phyloP scores from a whole-genome alignment of 805 yeast genomes.

The Candida vartiovaarae region DNA sequence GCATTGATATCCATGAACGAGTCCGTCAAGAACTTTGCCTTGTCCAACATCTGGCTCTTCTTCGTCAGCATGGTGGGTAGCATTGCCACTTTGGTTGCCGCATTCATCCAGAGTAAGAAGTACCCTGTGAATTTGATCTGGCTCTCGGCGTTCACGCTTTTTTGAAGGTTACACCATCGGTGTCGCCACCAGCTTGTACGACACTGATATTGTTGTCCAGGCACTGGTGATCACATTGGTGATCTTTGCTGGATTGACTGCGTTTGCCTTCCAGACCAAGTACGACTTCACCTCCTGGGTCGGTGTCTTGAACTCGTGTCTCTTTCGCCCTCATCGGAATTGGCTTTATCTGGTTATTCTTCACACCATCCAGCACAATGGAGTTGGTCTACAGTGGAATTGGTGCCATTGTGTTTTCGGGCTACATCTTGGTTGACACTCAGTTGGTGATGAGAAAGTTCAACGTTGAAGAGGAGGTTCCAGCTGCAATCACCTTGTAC shows the following conservation, averaged over 20 bases:
- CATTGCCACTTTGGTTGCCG: constrained; percentile 56
- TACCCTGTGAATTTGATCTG: constrained; percentile 63
- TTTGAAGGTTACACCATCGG: constrained; percentile 73
- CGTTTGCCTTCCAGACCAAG: constrained; percentile 70
- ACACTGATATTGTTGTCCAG: constrained; percentile 56
- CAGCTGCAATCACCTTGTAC: constrained; percentile 71
- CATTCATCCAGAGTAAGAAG: constrained; percentile 53
- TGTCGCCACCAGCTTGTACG: constrained; percentile 53
- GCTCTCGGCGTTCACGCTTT: constrained; percentile 59
- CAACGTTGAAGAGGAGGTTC: constrained; percentile 80
- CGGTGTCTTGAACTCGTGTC: constrained; percentile 46
- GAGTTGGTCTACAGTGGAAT: constrained; percentile 63
- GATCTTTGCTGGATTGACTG: constrained; percentile 68
- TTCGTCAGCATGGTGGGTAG: constrained; percentile 51
- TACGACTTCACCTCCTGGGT: constrained; percentile 70
- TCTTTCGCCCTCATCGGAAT: constrained; percentile 68
- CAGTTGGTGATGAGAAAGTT: constrained; percentile 68
- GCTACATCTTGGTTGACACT: constrained; percentile 73
- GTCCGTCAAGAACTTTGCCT: constrained; percentile 45
- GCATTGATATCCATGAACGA: constrained; percentile 39
- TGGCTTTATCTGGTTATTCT: constrained; percentile 63
- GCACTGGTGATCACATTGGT: constrained; percentile 64
- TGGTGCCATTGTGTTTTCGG: constrained; percentile 69
- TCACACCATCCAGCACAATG: constrained; percentile 45
- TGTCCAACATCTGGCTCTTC: constrained; percentile 51